Conservation (phyloP, 2,329 filamentous ascomycete species). For the Botrytis hyacinthi region DNA sequence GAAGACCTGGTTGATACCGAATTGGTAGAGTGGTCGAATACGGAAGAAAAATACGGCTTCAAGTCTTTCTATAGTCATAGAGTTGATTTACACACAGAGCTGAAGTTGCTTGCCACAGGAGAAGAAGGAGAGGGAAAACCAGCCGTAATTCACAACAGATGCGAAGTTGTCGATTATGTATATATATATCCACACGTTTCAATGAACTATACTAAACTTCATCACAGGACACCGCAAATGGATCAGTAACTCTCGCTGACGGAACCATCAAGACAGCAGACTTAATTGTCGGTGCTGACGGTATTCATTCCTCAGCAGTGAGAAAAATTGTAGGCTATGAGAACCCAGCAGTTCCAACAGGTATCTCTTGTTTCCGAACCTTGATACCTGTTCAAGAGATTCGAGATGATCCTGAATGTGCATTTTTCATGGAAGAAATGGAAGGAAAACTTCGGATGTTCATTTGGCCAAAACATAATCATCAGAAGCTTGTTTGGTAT, state of each 20-base stretch:
- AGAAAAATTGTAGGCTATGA: neutral
- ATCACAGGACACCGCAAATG: conserved; percentile 27
- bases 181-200: neutral
- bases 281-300: conserved; percentile 55
- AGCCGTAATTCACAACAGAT: conserved; percentile 42
- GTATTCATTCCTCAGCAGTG: conserved; percentile 40
- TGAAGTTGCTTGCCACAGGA: conserved; percentile 49
- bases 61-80: conserved; percentile 55
- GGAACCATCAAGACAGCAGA: conserved; percentile 48
- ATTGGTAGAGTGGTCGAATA: conserved; percentile 23
- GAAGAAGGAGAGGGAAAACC: conserved; percentile 40
- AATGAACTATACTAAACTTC: neutral
- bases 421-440: conserved; percentile 35
- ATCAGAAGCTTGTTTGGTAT: conserved; percentile 47
- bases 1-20: conserved; percentile 23
- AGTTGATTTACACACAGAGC: conserved; percentile 50
- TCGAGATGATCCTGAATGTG: conserved; percentile 40
- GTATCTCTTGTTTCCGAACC: conserved; percentile 31
- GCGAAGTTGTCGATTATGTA: conserved; percentile 41
- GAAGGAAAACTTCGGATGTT: conserved; percentile 34
- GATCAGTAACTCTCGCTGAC: conserved; percentile 46
- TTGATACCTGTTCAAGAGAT: conserved; percentile 30
- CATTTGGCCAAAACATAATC: conserved; percentile 43
- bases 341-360: conserved; percentile 21
- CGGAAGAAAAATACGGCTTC: conserved; percentile 35